Conservation (phyloP, 495 filamentous ascomycete species). For the Neurospora hispaniola region DNA sequence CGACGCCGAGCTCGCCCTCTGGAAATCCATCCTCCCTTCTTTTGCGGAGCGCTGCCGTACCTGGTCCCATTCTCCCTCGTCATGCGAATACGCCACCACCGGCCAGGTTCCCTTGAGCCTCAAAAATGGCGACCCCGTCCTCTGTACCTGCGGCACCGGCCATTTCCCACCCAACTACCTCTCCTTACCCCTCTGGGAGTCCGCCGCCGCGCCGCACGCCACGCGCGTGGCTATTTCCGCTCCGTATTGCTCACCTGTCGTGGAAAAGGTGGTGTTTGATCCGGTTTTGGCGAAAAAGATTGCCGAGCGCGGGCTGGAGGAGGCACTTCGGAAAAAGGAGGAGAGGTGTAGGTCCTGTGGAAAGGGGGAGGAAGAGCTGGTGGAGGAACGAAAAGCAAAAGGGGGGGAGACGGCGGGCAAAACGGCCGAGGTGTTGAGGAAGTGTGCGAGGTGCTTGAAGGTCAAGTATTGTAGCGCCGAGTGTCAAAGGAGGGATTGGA, state of each 20-base stretch:
- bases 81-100: constrained; percentile 37
- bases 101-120: constrained; percentile 19
- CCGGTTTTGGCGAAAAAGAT: background rate
- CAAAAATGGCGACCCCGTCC: constrained; percentile 13
- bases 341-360: constrained; percentile 21
- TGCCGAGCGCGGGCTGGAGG: background rate
- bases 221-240: constrained; percentile 29
- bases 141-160: constrained; percentile 29
- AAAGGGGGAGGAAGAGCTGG: constrained; percentile 7
- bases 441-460: constrained; percentile 19
- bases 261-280: constrained; percentile 21
- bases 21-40: constrained; percentile 39
- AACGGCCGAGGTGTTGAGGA: constrained; percentile 8
- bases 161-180: constrained; percentile 20
- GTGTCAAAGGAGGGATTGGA: constrained; percentile 31
- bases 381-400: background rate
- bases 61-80: constrained; percentile 32
- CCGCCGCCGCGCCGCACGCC: constrained; percentile 7
- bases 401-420: background rate
- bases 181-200: constrained; percentile 23
- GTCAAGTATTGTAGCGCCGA: constrained; percentile 23
- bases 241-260: constrained; percentile 18
- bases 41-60: constrained; percentile 44
- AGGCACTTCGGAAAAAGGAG: background rate
- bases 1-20: constrained; percentile 36